Conservation (phyloP, 805 yeast species). For the Schwanniomyces polymorphus region DNA sequence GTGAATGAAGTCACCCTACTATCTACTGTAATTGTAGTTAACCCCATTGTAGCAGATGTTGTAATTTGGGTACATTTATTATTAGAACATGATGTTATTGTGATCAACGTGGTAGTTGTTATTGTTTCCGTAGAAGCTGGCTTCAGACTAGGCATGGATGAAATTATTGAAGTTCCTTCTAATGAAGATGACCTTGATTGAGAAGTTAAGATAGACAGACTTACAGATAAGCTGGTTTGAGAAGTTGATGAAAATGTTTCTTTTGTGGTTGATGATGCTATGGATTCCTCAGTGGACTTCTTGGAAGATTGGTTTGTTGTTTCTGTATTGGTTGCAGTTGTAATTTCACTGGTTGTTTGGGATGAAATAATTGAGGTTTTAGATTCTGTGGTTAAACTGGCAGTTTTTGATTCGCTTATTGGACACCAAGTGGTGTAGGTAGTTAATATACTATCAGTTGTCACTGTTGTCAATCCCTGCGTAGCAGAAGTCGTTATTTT, state of each 20-base stretch:
- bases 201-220: background rate
- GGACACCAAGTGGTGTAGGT: constrained; percentile 18
- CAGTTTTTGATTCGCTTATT: constrained; percentile 3
- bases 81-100: constrained; percentile 25
- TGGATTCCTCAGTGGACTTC: background rate
- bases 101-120: constrained; percentile 7
- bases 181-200: constrained; percentile 16
- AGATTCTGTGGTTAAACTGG: background rate
- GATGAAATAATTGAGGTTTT: background rate
- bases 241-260: background rate
- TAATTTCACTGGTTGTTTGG: too few relatives aligned
- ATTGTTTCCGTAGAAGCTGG: background rate
- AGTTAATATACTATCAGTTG: constrained; percentile 6
- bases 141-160: constrained; percentile 11
- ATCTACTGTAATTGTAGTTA: constrained; percentile 12
- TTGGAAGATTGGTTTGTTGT: background rate
- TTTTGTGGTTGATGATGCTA: background rate
- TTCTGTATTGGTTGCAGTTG: background rate
- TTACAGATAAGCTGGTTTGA: background rate
- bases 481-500: constrained; percentile 3
- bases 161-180: constrained; percentile 3
- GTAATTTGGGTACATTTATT: constrained; percentile 20
- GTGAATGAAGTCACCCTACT: constrained; percentile 10
- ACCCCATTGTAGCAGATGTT: constrained; percentile 20
- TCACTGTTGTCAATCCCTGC: constrained; percentile 18